Evolutionary conservation across 2,329 filamentous ascomycete genomes (phyloP).

Genomic region (Calonectria honghensis): DNA sequence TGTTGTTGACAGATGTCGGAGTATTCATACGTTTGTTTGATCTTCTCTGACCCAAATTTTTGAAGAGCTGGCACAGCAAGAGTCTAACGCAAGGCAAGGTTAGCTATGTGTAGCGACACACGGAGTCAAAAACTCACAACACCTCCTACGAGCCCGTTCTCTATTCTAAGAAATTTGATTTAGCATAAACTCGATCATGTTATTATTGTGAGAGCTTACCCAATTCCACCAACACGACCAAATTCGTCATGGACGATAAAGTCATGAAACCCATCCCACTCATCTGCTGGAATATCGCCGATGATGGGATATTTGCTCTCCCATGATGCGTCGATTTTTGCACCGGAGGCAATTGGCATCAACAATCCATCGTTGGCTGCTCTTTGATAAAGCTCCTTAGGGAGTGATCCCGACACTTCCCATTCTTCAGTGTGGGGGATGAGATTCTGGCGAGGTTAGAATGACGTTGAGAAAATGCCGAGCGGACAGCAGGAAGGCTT

Average conservation of each 20-base stretch:
- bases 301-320: slow-evolving; percentile 29
- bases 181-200: no score
- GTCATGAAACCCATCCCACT: slow-evolving; percentile 39
- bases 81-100: neutral
- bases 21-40: slow-evolving; percentile 23
- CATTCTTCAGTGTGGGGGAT: slow-evolving; percentile 32
- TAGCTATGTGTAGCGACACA: neutral
- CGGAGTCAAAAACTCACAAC: slow-evolving; percentile 18
- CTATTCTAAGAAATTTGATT: neutral
- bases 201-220: slow-evolving; percentile 1
- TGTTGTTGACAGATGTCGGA: fast-evolving
- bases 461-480: neutral
- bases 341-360: slow-evolving; percentile 33
- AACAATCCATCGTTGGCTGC: slow-evolving; percentile 30
- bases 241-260: slow-evolving; percentile 39
- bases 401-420: slow-evolving; percentile 26
- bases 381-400: slow-evolving; percentile 25
- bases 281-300: slow-evolving; percentile 26
- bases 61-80: slow-evolving; percentile 31
- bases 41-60: slow-evolving; percentile 26
- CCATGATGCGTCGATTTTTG: slow-evolving; percentile 16
- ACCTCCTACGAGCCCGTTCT: slow-evolving; percentile 34
- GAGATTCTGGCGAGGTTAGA: neutral
- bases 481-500: neutral
- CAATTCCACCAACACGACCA: slow-evolving; percentile 34